Conservation (phyloP, 805 yeast genomes). For the Maudiozyma bulderi region DNA sequence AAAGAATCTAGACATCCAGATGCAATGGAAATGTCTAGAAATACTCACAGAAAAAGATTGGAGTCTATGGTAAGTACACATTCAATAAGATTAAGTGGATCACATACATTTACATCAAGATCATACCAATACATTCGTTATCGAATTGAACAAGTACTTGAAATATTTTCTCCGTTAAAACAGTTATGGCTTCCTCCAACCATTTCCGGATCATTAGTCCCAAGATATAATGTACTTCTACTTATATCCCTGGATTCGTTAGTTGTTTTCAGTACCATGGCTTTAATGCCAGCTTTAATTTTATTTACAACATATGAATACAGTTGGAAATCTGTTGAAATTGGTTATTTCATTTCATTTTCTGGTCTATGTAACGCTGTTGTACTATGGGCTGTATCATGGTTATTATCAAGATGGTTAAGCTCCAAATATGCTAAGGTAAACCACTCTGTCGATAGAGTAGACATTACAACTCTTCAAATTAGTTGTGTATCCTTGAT, state of each 20-base stretch:
- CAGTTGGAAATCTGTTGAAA: constrained; percentile 42
- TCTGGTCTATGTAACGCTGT: constrained; percentile 42
- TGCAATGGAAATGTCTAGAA: constrained; percentile 44
- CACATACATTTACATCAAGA: background rate
- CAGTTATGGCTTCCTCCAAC: constrained; percentile 37
- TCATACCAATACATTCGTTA: constrained; percentile 5
- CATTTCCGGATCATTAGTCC: constrained; percentile 22
- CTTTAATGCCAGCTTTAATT: constrained; percentile 35
- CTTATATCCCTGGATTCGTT: constrained; percentile 41
- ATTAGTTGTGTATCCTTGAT: constrained; percentile 27
- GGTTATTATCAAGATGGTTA: constrained; percentile 35
- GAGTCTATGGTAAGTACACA: background rate
- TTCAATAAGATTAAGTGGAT: background rate
- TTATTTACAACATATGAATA: constrained; percentile 46
- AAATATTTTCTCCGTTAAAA: constrained; percentile 39
- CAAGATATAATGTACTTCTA: constrained; percentile 40
- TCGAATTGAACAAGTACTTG: constrained; percentile 12
- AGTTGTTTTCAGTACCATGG: constrained; percentile 32
- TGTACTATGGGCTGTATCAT: constrained; percentile 42
- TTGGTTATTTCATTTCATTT: constrained; percentile 49
- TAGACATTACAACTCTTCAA: constrained; percentile 37
- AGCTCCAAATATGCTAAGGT: constrained; percentile 29
- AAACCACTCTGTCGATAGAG: constrained; percentile 39
- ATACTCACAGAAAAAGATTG: constrained; percentile 1
- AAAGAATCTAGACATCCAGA: constrained; percentile 57